Evolutionary conservation across 768 basidiomycete genomes (phyloP).

Genomic region (Trametopsis cervina): DNA sequence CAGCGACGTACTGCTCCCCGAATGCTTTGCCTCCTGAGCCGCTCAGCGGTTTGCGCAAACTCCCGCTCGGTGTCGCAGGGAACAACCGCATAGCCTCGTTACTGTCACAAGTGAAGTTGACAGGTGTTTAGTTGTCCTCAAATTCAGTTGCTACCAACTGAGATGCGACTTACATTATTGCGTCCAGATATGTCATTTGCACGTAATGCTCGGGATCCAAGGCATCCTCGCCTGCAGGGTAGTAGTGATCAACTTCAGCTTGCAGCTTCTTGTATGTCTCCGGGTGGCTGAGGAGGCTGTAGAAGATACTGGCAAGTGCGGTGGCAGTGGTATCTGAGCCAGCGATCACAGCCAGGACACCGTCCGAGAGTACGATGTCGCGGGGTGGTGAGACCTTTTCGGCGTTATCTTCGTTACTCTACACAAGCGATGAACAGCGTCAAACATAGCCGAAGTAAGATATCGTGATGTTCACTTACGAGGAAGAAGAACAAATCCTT

Average conservation of each 20-base stretch:
- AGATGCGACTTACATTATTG: slow-evolving; percentile 9
- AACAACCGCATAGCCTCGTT: slow-evolving; percentile 39
- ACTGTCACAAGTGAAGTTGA: slow-evolving; percentile 19
- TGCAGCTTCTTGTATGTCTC: slow-evolving; percentile 12
- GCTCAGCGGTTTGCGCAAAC: slow-evolving; percentile 29
- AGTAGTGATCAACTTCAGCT: slow-evolving; percentile 20
- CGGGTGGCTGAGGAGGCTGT: slow-evolving; percentile 18
- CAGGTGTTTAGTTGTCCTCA: background rate
- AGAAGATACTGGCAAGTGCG: slow-evolving; percentile 21
- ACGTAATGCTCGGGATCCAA: slow-evolving; percentile 4
- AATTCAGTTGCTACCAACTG: background rate
- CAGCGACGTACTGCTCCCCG: slow-evolving; percentile 6
- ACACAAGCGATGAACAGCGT: background rate
- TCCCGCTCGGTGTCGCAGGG: slow-evolving; percentile 33
- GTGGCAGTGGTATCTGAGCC: slow-evolving; percentile 25
- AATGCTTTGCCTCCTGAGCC: slow-evolving; percentile 13
- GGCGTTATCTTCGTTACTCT: slow-evolving; percentile 36
- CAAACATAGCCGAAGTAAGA: background rate
- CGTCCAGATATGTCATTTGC: slow-evolving; percentile 11
- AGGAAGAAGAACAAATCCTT: slow-evolving; percentile 40
- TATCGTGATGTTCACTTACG: slow-evolving; percentile 16
- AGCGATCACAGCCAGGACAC: slow-evolving; percentile 21
- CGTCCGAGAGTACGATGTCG: slow-evolving; percentile 32
- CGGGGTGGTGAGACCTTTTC: slow-evolving; percentile 30
- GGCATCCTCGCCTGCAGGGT: slow-evolving; percentile 15